Conservation (phyloP, 768 basidiomycete genomes). For the Termitomyces bulborhizus region DNA sequence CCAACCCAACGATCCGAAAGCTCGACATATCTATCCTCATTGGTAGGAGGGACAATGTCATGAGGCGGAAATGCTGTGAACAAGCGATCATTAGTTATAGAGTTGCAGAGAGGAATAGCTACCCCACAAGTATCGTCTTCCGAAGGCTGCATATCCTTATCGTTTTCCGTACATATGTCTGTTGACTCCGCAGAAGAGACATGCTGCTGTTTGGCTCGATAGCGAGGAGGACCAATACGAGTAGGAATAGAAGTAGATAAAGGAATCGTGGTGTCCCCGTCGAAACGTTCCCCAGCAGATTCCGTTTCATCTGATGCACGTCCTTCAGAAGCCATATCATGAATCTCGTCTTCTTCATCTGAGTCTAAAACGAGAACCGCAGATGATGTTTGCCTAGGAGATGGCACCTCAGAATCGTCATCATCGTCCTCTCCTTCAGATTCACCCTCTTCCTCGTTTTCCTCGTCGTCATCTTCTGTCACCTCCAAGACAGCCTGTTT, state of each 20-base stretch:
- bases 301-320: slow-evolving; percentile 10
- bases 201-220: slow-evolving; percentile 1
- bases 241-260: background rate
- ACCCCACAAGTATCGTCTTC: slow-evolving; percentile 26
- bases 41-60: slow-evolving; percentile 16
- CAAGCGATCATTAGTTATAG: background rate
- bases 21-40: slow-evolving; percentile 16
- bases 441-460: slow-evolving; percentile 11
- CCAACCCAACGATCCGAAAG: slow-evolving; percentile 30
- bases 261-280: slow-evolving; percentile 4
- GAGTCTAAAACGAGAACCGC: slow-evolving; percentile 18
- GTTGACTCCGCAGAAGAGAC: background rate
- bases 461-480: slow-evolving; percentile 16
- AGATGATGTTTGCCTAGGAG: slow-evolving; percentile 8
- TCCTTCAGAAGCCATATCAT: background rate
- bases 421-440: slow-evolving; percentile 9
- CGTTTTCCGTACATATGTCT: background rate
- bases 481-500: slow-evolving; percentile 13
- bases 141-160: slow-evolving; percentile 22
- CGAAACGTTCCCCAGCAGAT: slow-evolving; percentile 7
- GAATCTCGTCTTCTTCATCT: slow-evolving; percentile 18
- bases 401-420: slow-evolving; percentile 3
- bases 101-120: background rate
- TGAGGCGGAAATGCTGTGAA: slow-evolving; percentile 11
- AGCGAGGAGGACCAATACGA: slow-evolving; percentile 3